Evolutionary conservation across 2,329 filamentous ascomycete genomes (phyloP).

Genomic region (Clarireedia hainanense): DNA sequence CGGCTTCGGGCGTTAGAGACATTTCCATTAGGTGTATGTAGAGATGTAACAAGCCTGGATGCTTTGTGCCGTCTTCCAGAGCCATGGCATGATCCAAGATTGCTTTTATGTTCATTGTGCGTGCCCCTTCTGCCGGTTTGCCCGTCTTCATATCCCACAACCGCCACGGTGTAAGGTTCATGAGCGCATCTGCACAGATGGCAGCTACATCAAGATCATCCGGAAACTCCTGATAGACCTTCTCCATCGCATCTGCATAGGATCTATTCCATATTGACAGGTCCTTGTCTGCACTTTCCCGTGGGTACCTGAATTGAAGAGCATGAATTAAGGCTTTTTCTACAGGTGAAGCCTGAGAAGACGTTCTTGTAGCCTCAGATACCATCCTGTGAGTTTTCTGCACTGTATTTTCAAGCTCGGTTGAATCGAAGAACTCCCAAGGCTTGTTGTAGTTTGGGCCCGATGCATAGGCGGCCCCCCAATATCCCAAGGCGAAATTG

Average conservation of each 20-base stretch:
- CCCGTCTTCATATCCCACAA: constrained; percentile 56
- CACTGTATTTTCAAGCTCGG: constrained; percentile 47
- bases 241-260: constrained; percentile 55
- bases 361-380: constrained; percentile 32
- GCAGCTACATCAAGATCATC: constrained; percentile 56
- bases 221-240: constrained; percentile 42
- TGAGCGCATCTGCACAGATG: constrained; percentile 56
- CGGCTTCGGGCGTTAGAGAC: constrained; percentile 58
- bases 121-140: constrained; percentile 44
- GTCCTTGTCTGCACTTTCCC: constrained; percentile 39
- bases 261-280: constrained; percentile 46
- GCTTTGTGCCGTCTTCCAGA: constrained; percentile 40
- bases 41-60: constrained; percentile 65
- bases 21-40: constrained; percentile 77
- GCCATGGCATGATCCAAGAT: constrained; percentile 52
- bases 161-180: constrained; percentile 59
- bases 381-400: constrained; percentile 34
- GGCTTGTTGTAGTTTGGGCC: constrained; percentile 76
- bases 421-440: constrained; percentile 61
- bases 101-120: constrained; percentile 48
- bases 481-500: constrained; percentile 55
- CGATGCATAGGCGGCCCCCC: constrained; percentile 62
- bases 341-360: constrained; percentile 35
- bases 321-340: constrained; percentile 59
- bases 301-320: constrained; percentile 53